phyloP scores from a whole-genome alignment of 1,284 basidiomycete species.

The Irpex lacteus region DNA sequence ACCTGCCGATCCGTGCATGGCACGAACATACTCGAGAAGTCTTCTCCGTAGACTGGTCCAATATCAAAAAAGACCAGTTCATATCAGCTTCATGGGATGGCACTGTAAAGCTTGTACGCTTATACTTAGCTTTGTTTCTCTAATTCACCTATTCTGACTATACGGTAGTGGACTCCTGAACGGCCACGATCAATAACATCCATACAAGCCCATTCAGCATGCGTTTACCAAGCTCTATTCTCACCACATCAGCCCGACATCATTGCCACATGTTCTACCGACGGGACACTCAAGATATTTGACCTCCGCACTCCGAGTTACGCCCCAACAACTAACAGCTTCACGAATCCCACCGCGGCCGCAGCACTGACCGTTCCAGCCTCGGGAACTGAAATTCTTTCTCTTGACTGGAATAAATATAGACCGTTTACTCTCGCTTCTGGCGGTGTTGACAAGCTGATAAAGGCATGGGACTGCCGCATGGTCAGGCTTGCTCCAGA shows the following conservation, averaged over 20 bases:
- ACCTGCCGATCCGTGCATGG: slow-evolving; percentile 89
- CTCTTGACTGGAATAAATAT: slow-evolving; percentile 94
- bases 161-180: slow-evolving; percentile 81
- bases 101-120: slow-evolving; percentile 79
- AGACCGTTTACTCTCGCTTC: slow-evolving; percentile 76
- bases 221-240: slow-evolving; percentile 88
- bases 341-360: slow-evolving; percentile 60
- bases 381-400: slow-evolving; percentile 69
- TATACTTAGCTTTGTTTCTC: not conserved
- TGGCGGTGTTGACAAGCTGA: slow-evolving; percentile 76
- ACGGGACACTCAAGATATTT: slow-evolving; percentile 80
- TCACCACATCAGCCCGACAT: slow-evolving; percentile 87
- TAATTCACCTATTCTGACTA: not conserved
- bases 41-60: slow-evolving; percentile 97
- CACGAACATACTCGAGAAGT: slow-evolving; percentile 92
- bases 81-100: slow-evolving; percentile 93
- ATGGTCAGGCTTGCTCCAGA: slow-evolving; percentile 61
- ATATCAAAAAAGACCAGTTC: slow-evolving; percentile 89
- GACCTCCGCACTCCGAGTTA: slow-evolving; percentile 66
- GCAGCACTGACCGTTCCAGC: slow-evolving; percentile 70
- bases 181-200: slow-evolving; percentile 76
- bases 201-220: slow-evolving; percentile 78
- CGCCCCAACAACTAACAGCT: slow-evolving; percentile 40
- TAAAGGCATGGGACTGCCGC: slow-evolving; percentile 85
- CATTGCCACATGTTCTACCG: slow-evolving; percentile 81